These are phyloP conservation scores for Bretschneidera sinensis DNA, from an alignment of 345 rosid species.

Conservation along the genomic window DNA sequence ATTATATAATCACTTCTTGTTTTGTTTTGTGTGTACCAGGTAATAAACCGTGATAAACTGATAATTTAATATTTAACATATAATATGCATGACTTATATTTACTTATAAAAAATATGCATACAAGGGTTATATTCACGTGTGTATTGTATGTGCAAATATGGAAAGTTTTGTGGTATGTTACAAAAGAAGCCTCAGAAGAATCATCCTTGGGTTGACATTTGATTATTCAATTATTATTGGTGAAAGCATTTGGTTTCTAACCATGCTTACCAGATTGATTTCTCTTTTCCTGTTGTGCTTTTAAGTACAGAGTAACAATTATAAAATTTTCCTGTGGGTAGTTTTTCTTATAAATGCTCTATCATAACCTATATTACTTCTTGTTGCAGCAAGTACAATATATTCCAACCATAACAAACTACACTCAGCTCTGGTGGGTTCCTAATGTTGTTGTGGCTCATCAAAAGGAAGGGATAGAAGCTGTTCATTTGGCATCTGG, in stretches of 20 bases:
- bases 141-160: neutral
- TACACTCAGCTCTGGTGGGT: conserved; percentile 98
- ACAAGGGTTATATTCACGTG: neutral
- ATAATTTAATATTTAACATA: no score
- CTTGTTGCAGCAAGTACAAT: conserved; percentile 53
- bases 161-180: no score
- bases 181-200: no score
- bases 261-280: neutral
- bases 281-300: no score
- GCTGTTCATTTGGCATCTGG: conserved; percentile 93
- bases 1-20: neutral
- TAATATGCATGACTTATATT: no score
- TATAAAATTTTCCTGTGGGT: neutral
- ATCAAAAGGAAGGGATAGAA: conserved; percentile 97
- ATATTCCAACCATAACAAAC: conserved; percentile 90
- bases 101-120: no score
- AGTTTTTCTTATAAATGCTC: conserved; percentile 1
- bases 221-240: neutral
- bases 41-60: neutral
- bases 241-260: neutral
- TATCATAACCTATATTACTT: conserved; percentile 12
- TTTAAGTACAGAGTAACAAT: no score
- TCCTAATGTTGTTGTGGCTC: conserved; percentile 96
- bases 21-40: neutral
- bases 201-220: no score